A percentile compares a stretch with the other conserved stretches of the same genome.
Evolutionary conservation across 495 filamentous ascomycete genomes (phyloP).

Genomic region (Amniculicola lignicola): DNA sequence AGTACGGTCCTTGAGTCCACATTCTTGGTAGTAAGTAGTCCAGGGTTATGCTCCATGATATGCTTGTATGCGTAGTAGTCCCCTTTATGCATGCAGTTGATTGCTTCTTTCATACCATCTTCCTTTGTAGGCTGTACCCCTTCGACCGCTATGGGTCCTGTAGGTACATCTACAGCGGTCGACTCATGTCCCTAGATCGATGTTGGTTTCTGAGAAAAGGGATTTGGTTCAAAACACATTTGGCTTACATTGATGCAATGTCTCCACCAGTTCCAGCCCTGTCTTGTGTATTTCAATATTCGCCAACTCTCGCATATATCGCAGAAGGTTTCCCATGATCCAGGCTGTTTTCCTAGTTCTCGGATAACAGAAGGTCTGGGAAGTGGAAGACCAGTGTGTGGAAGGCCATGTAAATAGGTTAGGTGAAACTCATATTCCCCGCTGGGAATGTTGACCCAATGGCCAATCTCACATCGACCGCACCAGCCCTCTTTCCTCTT

Average conservation of each 20-base stretch:
- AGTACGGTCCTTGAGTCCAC: background rate
- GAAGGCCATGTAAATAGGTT: slow-evolving; percentile 6
- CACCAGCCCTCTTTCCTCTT: slow-evolving; percentile 7
- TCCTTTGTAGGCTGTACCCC: background rate
- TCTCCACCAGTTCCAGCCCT: slow-evolving; percentile 6
- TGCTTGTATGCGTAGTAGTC: background rate
- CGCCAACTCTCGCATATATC: background rate
- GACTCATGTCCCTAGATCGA: no score
- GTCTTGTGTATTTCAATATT: background rate
- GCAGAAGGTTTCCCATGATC: slow-evolving; percentile 6
- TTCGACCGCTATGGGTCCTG: background rate
- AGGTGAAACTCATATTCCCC: slow-evolving; percentile 6
- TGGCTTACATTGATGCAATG: background rate
- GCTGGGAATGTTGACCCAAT: slow-evolving; percentile 4
- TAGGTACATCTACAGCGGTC: no score
- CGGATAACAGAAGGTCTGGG: slow-evolving; percentile 1
- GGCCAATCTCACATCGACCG: background rate
- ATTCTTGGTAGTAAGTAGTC: background rate
- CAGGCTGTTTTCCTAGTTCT: background rate
- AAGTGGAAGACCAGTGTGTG: background rate
- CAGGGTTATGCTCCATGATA: background rate
- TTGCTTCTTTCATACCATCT: background rate
- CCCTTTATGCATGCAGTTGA: background rate
- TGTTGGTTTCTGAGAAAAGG: no score
- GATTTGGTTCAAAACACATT: no score